Base-by-base conservation (phyloP, 139 green algal species). In the Coelastrella sp. region DNA sequence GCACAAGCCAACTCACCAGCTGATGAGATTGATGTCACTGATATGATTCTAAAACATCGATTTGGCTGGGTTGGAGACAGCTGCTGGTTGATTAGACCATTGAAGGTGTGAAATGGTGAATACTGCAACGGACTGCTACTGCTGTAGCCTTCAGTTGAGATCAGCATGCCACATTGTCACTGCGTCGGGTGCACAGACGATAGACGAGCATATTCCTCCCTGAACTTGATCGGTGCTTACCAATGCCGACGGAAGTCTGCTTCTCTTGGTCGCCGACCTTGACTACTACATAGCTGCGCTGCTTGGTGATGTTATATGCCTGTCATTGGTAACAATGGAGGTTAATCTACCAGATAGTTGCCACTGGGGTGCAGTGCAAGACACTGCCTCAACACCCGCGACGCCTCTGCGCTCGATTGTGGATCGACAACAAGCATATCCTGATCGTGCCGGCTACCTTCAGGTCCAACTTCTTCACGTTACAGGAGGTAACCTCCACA, bases 381-480 rank as follows among this genome's bases (percentile, higher is more conserved):
- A 70, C 4, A 12, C 11, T 15, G 14, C 12, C 14, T 12, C 63
- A 70, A 20, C 11, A 70, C 63, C 14, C 14, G 68, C 68, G 68
- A 76, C 68, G 68, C 68, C 68, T 27, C 19, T 76, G 10, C 68
- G 35, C 35, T 49, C 35, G 35, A 49, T 49, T 49, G 24, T 24
- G 15, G 68, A 76, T 76, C 24, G 68, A 60, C 74, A 11, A 81
- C 25, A 59, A 81, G 74, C 74, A 81, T 81, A 58, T 81, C 10
- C 24, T 24, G 17, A 72, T 57, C 19, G 8, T 27, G 87, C 61
- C 58, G 49, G 19, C 20, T 27, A 93, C 91, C 91, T 95, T 95
- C 19, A 93, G 75, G 85, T 95, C 93, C 59, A 95, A 74, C 91
- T 95, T 95, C 90, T 95, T 95, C 49, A 95, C 90, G 70, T 92